Percentiles rank a stretch among this genome's conserved stretches.
phyloP scores from a whole-genome alignment of 768 basidiomycete species.

The Butyriboletus loyo region DNA sequence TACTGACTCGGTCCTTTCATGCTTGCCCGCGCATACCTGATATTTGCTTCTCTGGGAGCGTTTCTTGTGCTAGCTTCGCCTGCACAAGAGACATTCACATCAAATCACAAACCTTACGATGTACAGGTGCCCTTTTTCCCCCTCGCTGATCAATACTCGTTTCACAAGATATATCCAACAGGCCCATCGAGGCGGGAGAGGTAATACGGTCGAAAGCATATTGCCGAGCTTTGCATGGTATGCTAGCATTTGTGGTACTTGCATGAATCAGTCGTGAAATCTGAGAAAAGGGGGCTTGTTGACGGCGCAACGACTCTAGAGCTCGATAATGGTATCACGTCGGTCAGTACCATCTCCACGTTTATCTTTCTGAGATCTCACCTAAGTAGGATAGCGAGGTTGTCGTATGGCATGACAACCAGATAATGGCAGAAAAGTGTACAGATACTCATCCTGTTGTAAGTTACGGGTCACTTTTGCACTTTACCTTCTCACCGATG shows the following conservation, averaged over 20 bases:
- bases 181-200: slow-evolving; percentile 77
- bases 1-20: slow-evolving; percentile 9
- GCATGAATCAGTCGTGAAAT: slow-evolving; percentile 1
- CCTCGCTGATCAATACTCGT: neutral
- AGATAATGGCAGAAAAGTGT: slow-evolving; percentile 62
- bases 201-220: slow-evolving; percentile 70
- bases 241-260: slow-evolving; percentile 9
- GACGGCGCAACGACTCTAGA: slow-evolving; percentile 76
- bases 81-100: slow-evolving; percentile 24
- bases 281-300: slow-evolving; percentile 58
- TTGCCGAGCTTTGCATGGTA: slow-evolving; percentile 78
- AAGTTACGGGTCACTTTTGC: slow-evolving; percentile 16
- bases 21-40: slow-evolving; percentile 11
- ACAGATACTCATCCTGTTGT: slow-evolving; percentile 65
- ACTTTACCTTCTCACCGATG: neutral
- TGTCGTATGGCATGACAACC: slow-evolving; percentile 80
- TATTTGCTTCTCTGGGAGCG: neutral
- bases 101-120: slow-evolving; percentile 40
- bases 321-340: slow-evolving; percentile 75
- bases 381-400: slow-evolving; percentile 62
- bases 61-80: slow-evolving; percentile 26
- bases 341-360: slow-evolving; percentile 36
- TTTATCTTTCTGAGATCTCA: slow-evolving; percentile 4
- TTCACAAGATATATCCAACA: slow-evolving; percentile 22
- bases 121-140: slow-evolving; percentile 40